A percentile compares a stretch with the other conserved stretches of the same genome.
These are phyloP conservation scores for Tylopilus vinaceipallidus DNA, from an alignment of 768 basidiomycete genomes.

Conservation along the genomic window DNA sequence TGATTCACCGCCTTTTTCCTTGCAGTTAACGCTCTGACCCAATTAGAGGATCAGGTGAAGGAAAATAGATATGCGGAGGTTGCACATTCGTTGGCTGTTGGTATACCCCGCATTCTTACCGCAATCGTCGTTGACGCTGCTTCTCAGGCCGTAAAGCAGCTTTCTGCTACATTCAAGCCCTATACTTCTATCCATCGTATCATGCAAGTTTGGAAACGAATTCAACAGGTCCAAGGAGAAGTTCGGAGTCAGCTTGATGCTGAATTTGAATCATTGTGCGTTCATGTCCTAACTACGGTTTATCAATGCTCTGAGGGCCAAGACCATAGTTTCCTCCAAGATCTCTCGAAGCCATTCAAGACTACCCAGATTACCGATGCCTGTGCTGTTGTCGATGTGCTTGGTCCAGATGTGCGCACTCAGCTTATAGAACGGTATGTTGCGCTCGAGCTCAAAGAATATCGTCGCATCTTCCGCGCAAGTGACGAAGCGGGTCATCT, in stretches of 20 bases:
- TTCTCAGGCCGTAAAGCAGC: slow-evolving; percentile 80
- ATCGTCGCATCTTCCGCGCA: slow-evolving; percentile 90
- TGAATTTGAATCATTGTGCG: slow-evolving; percentile 92
- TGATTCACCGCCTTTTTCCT: background rate
- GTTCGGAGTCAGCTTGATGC: slow-evolving; percentile 77
- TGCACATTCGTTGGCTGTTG: slow-evolving; percentile 73
- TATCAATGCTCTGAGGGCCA: background rate
- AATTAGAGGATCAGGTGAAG: slow-evolving; percentile 74
- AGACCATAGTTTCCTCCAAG: slow-evolving; percentile 71
- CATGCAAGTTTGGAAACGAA: slow-evolving; percentile 71
- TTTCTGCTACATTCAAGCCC: slow-evolving; percentile 76
- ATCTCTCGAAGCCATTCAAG: slow-evolving; percentile 65
- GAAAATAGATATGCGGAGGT: slow-evolving; percentile 82
- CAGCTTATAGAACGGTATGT: slow-evolving; percentile 88
- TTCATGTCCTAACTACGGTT: slow-evolving; percentile 9
- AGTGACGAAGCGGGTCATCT: slow-evolving; percentile 95
- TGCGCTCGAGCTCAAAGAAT: slow-evolving; percentile 89
- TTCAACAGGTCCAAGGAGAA: slow-evolving; percentile 80
- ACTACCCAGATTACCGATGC: slow-evolving; percentile 71
- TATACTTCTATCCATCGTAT: slow-evolving; percentile 77
- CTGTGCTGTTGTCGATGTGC: slow-evolving; percentile 84
- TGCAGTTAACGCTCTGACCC: slow-evolving; percentile 77
- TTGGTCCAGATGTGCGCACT: slow-evolving; percentile 79
- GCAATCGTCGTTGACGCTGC: background rate
- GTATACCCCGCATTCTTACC: slow-evolving; percentile 32